Percentiles rank a stretch among this genome's conserved stretches.
phyloP scores from a whole-genome alignment of 148 eudicot species.

The Diospyros lotus region DNA sequence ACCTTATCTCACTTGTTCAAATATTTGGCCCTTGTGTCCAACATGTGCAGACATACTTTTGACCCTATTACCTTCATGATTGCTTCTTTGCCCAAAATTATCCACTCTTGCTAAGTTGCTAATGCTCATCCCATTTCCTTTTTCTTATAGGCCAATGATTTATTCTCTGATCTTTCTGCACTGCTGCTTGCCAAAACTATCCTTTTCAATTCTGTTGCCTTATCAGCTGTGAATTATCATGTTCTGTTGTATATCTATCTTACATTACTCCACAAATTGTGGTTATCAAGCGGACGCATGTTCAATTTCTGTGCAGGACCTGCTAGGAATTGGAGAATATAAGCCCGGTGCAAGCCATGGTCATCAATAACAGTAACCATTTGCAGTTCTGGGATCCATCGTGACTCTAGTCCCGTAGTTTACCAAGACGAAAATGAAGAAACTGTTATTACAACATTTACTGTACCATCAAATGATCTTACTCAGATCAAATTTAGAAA shows the following conservation, averaged over 20 bases:
- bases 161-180: neutral
- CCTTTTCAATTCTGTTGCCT: neutral
- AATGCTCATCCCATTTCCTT: neutral
- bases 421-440: too few species aligned
- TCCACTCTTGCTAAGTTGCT: neutral
- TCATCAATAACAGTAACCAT: slow-evolving; percentile 18
- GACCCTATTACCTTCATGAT: neutral
- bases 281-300: neutral
- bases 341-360: slow-evolving; percentile 39
- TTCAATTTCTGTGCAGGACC: slow-evolving; percentile 44
- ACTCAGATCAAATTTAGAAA: too few species aligned
- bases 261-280: neutral
- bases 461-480: too few species aligned
- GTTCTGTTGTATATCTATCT: neutral
- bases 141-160: neutral
- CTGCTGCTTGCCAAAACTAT: neutral
- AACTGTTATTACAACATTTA: too few species aligned
- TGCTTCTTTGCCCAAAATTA: neutral
- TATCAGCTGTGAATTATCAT: neutral
- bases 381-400: neutral
- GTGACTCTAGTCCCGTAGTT: neutral
- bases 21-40: neutral
- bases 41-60: neutral
- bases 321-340: slow-evolving; percentile 76
- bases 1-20: neutral